Base-by-base conservation (phyloP, 2,329 filamentous ascomycete genomes). In the Aspergillus quadrilineatus region DNA sequence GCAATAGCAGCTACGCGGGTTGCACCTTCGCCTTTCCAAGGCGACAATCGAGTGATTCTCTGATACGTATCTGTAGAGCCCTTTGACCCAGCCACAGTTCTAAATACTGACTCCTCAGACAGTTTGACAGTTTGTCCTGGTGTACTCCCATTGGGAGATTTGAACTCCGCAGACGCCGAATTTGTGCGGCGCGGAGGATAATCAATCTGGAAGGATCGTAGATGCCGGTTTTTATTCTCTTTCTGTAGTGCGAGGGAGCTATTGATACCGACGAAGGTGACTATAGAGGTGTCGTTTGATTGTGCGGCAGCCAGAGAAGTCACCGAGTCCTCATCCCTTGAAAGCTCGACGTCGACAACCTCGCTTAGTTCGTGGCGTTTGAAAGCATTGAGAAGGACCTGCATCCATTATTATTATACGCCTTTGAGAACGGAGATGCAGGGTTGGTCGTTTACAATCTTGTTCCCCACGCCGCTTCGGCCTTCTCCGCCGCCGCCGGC, bases 401-500 rank as follows among this genome's bases (percentile, higher is more conserved):
- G 64, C 44, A 53, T 50, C 7, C 10, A 26, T 9, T 34, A 15
- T 53, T 57, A 53, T 30, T 57, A 43, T 26, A 14, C 6, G 14
- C 32, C 14, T 8, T 28, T 6, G 32, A n/a, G 4, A n/a, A 9
- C 29, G 7, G 9, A 50, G 29, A 6, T n/a, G 15, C 9, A 39
- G 7, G 34, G 5, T 36, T 37, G 36, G 17, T 44, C 32, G 78
- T 86, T 69, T 76, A 89, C 89, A 68, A 96, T 91, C 75, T 91
- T 91, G 79, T 96, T 96, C 55, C 87, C 86, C 22, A 96, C 89
- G 44, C 91, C 92, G 63, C 85, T 91, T 62, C 85, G 85, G 48
- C 89, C 86, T 62, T 90, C 86, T 50, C 93, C 93, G 62, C 93
- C 93, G 60, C 93, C 93, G 51, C 93, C 93, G 58, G 88, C 91